These are phyloP conservation scores for Zasmidium angulare DNA, from an alignment of 2,329 filamentous ascomycete species.

Conservation along the genomic window DNA sequence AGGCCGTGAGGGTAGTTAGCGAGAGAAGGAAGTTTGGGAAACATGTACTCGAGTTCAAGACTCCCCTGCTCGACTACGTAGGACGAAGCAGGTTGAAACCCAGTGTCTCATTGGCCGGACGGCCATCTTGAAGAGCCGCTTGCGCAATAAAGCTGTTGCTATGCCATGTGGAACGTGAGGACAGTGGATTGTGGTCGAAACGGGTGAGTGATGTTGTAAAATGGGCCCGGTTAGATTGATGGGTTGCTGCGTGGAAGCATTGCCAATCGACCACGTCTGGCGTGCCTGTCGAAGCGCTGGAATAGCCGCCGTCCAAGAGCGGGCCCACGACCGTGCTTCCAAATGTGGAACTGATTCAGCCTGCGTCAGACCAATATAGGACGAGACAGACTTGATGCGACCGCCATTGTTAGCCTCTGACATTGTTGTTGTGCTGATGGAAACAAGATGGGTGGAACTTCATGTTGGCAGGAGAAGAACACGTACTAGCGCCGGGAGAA, in stretches of 20 bases:
- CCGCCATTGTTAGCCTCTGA: background rate
- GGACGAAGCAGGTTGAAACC: conserved; percentile 3
- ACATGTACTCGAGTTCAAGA: conserved; percentile 4
- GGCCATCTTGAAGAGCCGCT: conserved; percentile 3
- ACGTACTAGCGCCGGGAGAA: background rate
- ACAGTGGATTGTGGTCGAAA: background rate
- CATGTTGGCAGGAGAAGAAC: background rate
- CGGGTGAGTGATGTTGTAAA: background rate
- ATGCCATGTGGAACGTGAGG: conserved; percentile 8
- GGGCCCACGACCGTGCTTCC: background rate
- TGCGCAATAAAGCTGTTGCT: conserved; percentile 2
- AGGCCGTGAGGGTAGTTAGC: conserved; percentile 1
- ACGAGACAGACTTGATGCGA: background rate
- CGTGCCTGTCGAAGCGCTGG: conserved; percentile 1
- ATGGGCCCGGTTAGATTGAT: background rate
- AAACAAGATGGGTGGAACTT: background rate
- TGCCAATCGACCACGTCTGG: conserved; percentile 3
- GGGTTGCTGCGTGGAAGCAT: background rate
- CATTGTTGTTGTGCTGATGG: background rate
- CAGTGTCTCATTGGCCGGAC: conserved; percentile 10
- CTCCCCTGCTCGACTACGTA: background rate
- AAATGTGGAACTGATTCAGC: background rate
- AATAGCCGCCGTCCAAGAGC: background rate
- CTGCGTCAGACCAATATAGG: background rate
- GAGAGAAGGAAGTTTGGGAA: background rate